Evolutionary conservation across 305 asterid species (phyloP).

Genomic region (Fraxinus platypoda): DNA sequence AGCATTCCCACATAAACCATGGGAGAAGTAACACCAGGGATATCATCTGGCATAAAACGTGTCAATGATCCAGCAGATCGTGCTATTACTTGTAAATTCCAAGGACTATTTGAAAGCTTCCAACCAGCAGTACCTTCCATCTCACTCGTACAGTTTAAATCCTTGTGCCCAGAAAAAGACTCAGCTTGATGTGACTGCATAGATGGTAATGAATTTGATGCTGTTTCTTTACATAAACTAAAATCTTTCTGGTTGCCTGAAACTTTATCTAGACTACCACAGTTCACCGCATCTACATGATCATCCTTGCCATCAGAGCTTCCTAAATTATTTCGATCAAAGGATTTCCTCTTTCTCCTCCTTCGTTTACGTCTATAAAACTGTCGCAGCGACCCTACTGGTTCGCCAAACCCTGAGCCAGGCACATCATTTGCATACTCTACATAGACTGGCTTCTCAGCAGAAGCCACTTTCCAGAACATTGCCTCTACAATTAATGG

Average conservation of each 20-base stretch:
- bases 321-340: conserved; percentile 52
- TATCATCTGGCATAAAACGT: conserved; percentile 98
- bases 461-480: conserved; percentile 83
- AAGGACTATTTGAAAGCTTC: conserved; percentile 92
- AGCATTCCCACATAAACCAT: conserved; percentile 96
- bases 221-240: conserved; percentile 35
- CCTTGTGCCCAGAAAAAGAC: conserved; percentile 36
- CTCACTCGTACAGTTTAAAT: conserved; percentile 41
- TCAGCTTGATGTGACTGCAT: conserved; percentile 25
- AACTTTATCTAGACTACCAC: conserved; percentile 39
- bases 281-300: conserved; percentile 38
- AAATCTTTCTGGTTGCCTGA: conserved; percentile 31
- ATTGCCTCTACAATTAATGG: conserved; percentile 72
- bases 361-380: conserved; percentile 54
- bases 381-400: conserved; percentile 58
- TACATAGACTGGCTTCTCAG: conserved; percentile 80
- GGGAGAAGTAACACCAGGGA: conserved; percentile 98
- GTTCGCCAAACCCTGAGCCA: conserved; percentile 88
- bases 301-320: conserved; percentile 36
- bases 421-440: conserved; percentile 99
- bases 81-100: conserved; percentile 97
- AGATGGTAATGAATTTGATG: conserved; percentile 35
- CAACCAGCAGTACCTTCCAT: conserved; percentile 89
- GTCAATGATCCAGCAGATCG: conserved; percentile 93
- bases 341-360: conserved; percentile 67